Conservation (phyloP, 78 protist genomes). For the Dictyostelium citrinum region DNA sequence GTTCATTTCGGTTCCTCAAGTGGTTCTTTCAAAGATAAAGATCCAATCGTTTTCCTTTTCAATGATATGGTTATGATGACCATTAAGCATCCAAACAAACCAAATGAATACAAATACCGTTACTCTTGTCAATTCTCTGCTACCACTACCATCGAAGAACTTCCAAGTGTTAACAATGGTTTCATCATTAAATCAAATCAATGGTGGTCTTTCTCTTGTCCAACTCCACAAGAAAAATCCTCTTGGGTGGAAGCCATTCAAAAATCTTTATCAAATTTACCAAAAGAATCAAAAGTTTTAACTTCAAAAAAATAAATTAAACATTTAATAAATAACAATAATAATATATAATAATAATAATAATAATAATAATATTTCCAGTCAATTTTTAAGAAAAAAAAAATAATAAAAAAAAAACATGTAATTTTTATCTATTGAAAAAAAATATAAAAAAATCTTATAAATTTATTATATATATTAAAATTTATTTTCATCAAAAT, state of each 20-base stretch:
- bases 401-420: background rate
- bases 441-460: no score
- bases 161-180: constrained; percentile 58
- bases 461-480: background rate
- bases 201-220: constrained; percentile 56
- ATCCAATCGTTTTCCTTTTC: constrained; percentile 65
- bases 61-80: constrained; percentile 78
- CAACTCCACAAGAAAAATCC: constrained; percentile 24
- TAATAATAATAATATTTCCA: background rate
- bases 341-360: background rate
- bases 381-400: background rate
- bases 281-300: constrained; percentile 37
- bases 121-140: constrained; percentile 10
- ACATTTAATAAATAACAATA: no score
- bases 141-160: constrained; percentile 29
- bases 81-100: constrained; percentile 56
- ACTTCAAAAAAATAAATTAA: background rate
- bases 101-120: constrained; percentile 59
- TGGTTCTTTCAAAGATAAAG: constrained; percentile 75
- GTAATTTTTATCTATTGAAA: background rate
- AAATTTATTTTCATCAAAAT: constrained; percentile 43
- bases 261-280: constrained; percentile 15
- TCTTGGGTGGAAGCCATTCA: constrained; percentile 32
- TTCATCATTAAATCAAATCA: constrained; percentile 49
- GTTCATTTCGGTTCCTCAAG: constrained; percentile 45